Evolutionary conservation across 176 grass and related monocot genomes (phyloP).

Genomic region (Zoysia japonica): DNA sequence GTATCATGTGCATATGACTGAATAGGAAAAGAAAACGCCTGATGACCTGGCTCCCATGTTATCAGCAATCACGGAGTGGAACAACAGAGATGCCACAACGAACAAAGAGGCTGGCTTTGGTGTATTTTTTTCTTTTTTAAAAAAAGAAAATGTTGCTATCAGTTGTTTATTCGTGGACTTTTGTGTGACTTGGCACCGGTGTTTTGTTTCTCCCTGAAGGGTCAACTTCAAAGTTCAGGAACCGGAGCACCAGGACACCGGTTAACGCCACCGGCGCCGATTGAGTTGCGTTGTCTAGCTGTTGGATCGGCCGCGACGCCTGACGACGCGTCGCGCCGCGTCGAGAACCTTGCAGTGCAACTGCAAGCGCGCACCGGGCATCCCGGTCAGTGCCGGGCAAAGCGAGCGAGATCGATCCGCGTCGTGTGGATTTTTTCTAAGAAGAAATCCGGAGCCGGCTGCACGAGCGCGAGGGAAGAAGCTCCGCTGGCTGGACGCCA

Average conservation of each 20-base stretch:
- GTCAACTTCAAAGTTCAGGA: not conserved
- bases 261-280: not conserved
- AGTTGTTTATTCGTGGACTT: not conserved
- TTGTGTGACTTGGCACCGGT: slow-evolving; percentile 13
- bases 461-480: not conserved
- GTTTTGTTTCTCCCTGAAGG: slow-evolving; percentile 12
- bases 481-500: not conserved
- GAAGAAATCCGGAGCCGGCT: not conserved
- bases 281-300: not conserved
- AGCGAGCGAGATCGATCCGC: not conserved
- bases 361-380: not conserved
- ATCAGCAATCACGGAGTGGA: not conserved
- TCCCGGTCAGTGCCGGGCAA: not conserved
- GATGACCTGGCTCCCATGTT: slow-evolving; percentile 30
- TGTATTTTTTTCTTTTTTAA: too few relatives aligned
- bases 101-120: not conserved
- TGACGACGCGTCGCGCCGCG: not conserved
- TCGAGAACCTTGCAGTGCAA: slow-evolving; percentile 11
- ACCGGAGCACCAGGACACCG: not conserved
- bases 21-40: not conserved
- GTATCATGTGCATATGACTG: not conserved
- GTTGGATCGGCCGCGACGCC: not conserved
- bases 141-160: too few relatives aligned
- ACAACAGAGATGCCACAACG: not conserved
- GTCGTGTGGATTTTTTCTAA: not conserved